A percentile compares a stretch with the other conserved stretches of the same genome.
phyloP scores from a whole-genome alignment of 1,284 basidiomycete genomes.

The Austroboletus novae-zelandiae region DNA sequence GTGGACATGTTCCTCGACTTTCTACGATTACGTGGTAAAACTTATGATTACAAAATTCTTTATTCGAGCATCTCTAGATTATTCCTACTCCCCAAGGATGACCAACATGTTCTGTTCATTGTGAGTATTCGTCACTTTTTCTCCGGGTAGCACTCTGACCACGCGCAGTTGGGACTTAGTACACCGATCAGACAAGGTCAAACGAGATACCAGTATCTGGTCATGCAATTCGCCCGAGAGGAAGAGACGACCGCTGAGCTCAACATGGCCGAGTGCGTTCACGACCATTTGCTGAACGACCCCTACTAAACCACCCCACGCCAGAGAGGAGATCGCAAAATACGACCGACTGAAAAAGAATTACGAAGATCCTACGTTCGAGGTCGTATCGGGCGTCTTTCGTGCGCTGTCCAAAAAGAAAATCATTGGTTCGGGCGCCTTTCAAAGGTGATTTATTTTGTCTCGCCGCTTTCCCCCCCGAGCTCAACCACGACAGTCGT shows the following conservation, averaged over 20 bases:
- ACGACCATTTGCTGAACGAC: not conserved
- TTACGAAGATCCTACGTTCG: constrained; percentile 92
- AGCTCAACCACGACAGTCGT: constrained; percentile 43
- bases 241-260: constrained; percentile 97
- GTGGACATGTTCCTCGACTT: constrained; percentile 98
- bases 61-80: constrained; percentile 88
- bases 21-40: constrained; percentile 93
- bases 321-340: constrained; percentile 68
- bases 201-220: constrained; percentile 95
- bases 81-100: constrained; percentile 96
- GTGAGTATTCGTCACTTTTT: constrained; percentile 45
- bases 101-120: constrained; percentile 94
- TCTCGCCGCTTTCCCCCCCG: constrained; percentile 2
- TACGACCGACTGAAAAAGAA: constrained; percentile 87
- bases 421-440: constrained; percentile 82
- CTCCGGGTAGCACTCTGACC: not conserved
- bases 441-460: constrained; percentile 63
- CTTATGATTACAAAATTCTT: constrained; percentile 98
- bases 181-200: constrained; percentile 98
- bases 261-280: constrained; percentile 85
- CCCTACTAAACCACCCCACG: constrained; percentile 6
- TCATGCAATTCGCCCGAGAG: constrained; percentile 96
- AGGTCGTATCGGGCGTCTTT: constrained; percentile 95
- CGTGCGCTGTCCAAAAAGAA: constrained; percentile 90
- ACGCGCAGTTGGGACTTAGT: constrained; percentile 74